Evolutionary conservation across 805 yeast species (phyloP).

Genomic region (Kodamaea restingae): DNA sequence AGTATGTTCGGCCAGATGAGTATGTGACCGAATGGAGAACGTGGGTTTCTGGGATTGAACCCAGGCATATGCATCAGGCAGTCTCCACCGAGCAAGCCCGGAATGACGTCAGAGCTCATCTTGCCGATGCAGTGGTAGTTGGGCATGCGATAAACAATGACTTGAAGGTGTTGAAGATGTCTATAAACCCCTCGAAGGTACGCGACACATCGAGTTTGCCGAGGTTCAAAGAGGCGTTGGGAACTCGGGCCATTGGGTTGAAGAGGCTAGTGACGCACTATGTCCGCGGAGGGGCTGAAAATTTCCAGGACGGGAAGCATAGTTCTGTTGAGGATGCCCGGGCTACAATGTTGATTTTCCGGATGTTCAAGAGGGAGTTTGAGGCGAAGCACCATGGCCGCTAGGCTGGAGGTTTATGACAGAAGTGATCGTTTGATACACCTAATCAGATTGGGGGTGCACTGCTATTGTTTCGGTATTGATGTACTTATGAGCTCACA

Average conservation of each 20-base stretch:
- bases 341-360: conserved; percentile 80
- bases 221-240: conserved; percentile 58
- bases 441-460: too few relatives aligned
- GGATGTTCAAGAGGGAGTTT: conserved; percentile 57
- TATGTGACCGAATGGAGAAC: conserved; percentile 89
- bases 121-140: conserved; percentile 54
- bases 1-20: conserved; percentile 71
- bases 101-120: conserved; percentile 44
- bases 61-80: conserved; percentile 66
- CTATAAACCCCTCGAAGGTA: conserved; percentile 59
- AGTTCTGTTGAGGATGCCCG: conserved; percentile 89
- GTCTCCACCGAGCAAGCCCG: conserved; percentile 67
- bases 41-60: conserved; percentile 82
- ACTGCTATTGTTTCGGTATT: too few relatives aligned
- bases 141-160: conserved; percentile 89
- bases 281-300: conserved; percentile 36
- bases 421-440: too few relatives aligned
- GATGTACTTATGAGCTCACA: too few relatives aligned
- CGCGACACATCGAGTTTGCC: conserved; percentile 71
- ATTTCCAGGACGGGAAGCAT: conserved; percentile 73
- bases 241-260: conserved; percentile 74
- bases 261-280: conserved; percentile 59
- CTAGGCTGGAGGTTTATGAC: too few relatives aligned
- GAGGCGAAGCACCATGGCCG: too few relatives aligned
- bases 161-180: conserved; percentile 58